Evolutionary conservation across 2,329 filamentous ascomycete species (phyloP), one percentile per base, ranked within the genome.

Genomic region (Herpotrichia juniperi): DNA sequence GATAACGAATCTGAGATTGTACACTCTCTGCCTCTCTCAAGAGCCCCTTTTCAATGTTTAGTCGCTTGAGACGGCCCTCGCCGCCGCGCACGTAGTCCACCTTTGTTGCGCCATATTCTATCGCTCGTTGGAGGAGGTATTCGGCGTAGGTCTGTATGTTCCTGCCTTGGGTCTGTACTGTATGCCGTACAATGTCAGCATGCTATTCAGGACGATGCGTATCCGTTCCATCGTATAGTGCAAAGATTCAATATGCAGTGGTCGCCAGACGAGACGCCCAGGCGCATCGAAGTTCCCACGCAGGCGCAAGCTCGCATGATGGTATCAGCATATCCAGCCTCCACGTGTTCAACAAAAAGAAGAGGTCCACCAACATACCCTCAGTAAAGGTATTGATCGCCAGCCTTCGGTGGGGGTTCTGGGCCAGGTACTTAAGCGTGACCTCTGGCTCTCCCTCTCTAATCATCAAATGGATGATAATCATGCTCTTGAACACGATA

Each of bases 401-500:
- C 58, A 99, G 81, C 71, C 91, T 85, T 64, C 89, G 90, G 43
- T 73, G 70, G 49, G 91, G 89, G 69, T 93, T 89, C 61, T 89
- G 88, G 37, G 93, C 83, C 28, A 99, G 83, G 67, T 91, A 97
- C 56, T 86, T 83, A 60, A 99, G 81, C 2, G 94, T 96, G 43
- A 92, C 89, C 72, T 97, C 91, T 28, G 88, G 87, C 58, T 93
- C 88, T 48, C 94, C 94, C 78, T 99, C 94, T 62, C 94, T 86
- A 71, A 99, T 94, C 94, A 99, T 97, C 56, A 97, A 80, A 74
- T 99, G 94, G 42, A 96, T 87, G 43, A 96, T 94, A 66, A 97
- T 96, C 62, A 99, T 81, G 65, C 91, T 88, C 80, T 99, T 99
- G 87, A 97, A 96, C 59, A 96, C 93, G 51, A 97, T 92, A n/a